Evolutionary conservation across 768 basidiomycete genomes (phyloP).

Genomic region (Dioszegia crocea): DNA sequence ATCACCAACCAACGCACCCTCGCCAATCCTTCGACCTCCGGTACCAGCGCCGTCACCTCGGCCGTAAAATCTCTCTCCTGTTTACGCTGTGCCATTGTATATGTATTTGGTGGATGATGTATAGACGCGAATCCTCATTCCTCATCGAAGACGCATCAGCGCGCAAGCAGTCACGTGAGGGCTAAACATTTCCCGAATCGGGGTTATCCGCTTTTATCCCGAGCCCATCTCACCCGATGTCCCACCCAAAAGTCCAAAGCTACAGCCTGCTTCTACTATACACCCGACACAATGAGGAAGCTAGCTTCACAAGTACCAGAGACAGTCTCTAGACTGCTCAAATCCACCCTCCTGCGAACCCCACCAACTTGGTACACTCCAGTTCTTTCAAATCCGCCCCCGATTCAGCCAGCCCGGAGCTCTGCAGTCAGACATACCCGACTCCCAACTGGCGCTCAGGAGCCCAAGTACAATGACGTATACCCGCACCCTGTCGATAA

Average conservation of each 20-base stretch:
- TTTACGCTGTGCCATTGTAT: constrained; percentile 31
- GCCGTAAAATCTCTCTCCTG: constrained; percentile 65
- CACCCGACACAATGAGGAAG: constrained; percentile 33
- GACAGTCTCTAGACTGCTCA: constrained; percentile 74
- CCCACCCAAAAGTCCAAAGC: not conserved
- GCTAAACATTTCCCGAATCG: not conserved
- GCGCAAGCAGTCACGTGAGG: not conserved
- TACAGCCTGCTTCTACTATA: not conserved
- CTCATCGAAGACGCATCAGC: not conserved
- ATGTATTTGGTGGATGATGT: not conserved
- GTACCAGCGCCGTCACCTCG: constrained; percentile 73
- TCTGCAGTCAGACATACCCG: constrained; percentile 28
- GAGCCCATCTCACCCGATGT: not conserved
- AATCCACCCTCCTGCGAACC: constrained; percentile 59
- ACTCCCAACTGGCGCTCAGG: constrained; percentile 8
- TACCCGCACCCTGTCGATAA: constrained; percentile 12
- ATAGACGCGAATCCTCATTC: not conserved
- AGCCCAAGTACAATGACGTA: constrained; percentile 28
- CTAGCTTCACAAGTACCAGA: constrained; percentile 85
- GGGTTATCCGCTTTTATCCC: constrained; percentile 1
- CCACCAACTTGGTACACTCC: constrained; percentile 81
- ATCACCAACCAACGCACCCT: constrained; percentile 56
- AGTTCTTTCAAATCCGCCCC: constrained; percentile 80
- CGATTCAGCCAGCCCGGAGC: constrained; percentile 71
- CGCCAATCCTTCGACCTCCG: constrained; percentile 63